These are phyloP conservation scores for Yamadazyma sp. DNA, from an alignment of 805 yeast species.

Conservation along the genomic window DNA sequence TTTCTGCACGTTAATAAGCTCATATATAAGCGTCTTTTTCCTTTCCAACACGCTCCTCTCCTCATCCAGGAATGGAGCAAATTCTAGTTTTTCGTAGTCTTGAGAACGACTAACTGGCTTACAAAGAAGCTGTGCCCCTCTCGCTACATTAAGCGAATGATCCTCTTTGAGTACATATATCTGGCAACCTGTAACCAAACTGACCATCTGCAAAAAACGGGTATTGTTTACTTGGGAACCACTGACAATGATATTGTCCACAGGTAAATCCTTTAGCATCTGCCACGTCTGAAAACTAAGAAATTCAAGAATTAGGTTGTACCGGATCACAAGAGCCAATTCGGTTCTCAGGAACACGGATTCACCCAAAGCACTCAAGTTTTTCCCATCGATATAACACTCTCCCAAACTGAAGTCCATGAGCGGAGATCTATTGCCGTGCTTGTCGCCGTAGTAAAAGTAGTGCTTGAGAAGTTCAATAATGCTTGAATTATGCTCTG, in stretches of 20 bases:
- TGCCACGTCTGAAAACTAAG: conserved; percentile 50
- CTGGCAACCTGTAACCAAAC: conserved; percentile 6
- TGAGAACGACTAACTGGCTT: background rate
- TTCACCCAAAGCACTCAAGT: conserved; percentile 14
- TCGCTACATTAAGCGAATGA: conserved; percentile 13
- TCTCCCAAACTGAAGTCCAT: conserved; percentile 52
- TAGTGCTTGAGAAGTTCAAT: conserved; percentile 31
- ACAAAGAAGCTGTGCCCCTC: conserved; percentile 12
- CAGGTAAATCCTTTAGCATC: conserved; percentile 26
- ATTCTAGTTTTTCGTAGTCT: background rate
- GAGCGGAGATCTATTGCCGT: conserved; percentile 60
- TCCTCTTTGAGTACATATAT: conserved; percentile 7
- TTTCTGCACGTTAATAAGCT: background rate
- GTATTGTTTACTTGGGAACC: conserved; percentile 56
- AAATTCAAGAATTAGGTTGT: conserved; percentile 50
- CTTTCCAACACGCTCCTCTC: background rate
- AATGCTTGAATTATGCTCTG: conserved; percentile 13
- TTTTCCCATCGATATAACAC: conserved; percentile 46
- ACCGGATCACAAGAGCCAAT: conserved; percentile 38
- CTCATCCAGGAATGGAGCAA: background rate
- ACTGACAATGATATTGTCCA: conserved; percentile 40
- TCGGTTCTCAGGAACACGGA: conserved; percentile 29
- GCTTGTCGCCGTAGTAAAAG: conserved; percentile 54
- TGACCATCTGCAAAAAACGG: conserved; percentile 30
- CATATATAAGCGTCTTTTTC: background rate